Conservation (phyloP, 164 flowering plant species). For the Stephania yunnanensis region DNA sequence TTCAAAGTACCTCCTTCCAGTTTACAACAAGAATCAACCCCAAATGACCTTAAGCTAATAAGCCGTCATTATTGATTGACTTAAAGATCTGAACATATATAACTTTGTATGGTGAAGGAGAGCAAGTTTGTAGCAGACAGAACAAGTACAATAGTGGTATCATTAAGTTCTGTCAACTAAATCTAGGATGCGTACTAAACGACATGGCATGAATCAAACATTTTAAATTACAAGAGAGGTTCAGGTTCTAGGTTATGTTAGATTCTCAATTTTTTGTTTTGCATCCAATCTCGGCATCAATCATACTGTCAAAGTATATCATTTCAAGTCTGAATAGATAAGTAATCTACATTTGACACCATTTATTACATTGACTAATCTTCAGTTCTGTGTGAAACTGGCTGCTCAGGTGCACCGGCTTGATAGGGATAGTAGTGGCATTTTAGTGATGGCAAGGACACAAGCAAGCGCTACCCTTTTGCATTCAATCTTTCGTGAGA, state of each 20-base stretch:
- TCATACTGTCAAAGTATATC: no score
- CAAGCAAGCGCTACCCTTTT: constrained; percentile 62
- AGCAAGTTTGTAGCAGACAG: neutral
- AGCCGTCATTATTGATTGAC: neutral
- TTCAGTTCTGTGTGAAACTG: constrained; percentile 9
- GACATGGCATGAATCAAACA: neutral
- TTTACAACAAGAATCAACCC: no score
- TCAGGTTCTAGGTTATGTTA: neutral
- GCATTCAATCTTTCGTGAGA: constrained; percentile 91
- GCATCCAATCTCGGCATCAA: neutral
- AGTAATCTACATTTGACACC: neutral
- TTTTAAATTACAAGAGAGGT: neutral
- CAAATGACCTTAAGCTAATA: neutral
- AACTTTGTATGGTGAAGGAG: neutral
- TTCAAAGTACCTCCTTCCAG: no score
- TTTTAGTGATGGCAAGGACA: constrained; percentile 93
- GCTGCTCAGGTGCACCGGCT: constrained; percentile 81
- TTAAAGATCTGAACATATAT: neutral
- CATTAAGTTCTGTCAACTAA: neutral
- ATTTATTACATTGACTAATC: constrained; percentile 4
- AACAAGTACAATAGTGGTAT: neutral
- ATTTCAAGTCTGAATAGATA: neutral
- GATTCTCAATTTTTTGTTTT: neutral
- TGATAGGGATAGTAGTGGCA: constrained; percentile 92
- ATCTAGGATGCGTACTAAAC: neutral